Percentiles rank a stretch among this genome's conserved stretches.
Conservation (phyloP, 208 protist species). For the Leishmania aethiopica region DNA sequence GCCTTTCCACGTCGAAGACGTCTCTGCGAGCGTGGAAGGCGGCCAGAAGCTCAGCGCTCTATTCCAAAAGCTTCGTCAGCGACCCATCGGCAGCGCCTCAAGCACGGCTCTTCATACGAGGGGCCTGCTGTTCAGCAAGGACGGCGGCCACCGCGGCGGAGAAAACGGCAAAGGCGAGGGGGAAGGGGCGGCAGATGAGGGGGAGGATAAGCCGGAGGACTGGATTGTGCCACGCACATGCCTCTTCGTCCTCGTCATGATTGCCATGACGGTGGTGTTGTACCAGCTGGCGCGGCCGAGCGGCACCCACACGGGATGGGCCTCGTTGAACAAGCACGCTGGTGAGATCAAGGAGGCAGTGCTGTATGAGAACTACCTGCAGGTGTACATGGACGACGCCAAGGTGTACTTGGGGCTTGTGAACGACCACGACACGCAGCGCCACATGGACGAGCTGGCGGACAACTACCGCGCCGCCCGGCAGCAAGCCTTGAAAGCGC, state of each 20-base stretch:
- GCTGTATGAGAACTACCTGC: conserved; percentile 63
- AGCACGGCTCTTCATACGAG: background rate
- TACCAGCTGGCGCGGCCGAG: conserved; percentile 48
- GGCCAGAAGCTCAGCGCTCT: conserved; percentile 2
- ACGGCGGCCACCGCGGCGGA: conserved; percentile 5
- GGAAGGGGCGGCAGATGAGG: conserved; percentile 17
- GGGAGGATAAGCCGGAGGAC: conserved; percentile 51
- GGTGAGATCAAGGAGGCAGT: conserved; percentile 41
- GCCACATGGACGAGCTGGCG: conserved; percentile 45
- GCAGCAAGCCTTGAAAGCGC: conserved; percentile 9
- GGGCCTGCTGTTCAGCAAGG: conserved; percentile 8
- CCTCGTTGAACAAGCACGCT: conserved; percentile 45
- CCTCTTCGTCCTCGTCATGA: conserved; percentile 65
- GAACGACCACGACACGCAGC: conserved; percentile 66
- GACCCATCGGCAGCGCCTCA: background rate
- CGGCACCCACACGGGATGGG: conserved; percentile 53
- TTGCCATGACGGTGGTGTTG: conserved; percentile 45
- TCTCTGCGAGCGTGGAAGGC: background rate
- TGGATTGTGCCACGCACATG: conserved; percentile 58
- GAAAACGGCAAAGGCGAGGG: conserved; percentile 20
- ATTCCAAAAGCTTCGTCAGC: background rate
- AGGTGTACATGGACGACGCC: conserved; percentile 57
- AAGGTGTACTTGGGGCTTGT: conserved; percentile 61
- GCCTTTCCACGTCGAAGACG: background rate
- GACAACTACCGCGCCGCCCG: conserved; percentile 35